Base-by-base conservation (phyloP, 2,329 filamentous ascomycete genomes). In the Nothopassalora personata region DNA sequence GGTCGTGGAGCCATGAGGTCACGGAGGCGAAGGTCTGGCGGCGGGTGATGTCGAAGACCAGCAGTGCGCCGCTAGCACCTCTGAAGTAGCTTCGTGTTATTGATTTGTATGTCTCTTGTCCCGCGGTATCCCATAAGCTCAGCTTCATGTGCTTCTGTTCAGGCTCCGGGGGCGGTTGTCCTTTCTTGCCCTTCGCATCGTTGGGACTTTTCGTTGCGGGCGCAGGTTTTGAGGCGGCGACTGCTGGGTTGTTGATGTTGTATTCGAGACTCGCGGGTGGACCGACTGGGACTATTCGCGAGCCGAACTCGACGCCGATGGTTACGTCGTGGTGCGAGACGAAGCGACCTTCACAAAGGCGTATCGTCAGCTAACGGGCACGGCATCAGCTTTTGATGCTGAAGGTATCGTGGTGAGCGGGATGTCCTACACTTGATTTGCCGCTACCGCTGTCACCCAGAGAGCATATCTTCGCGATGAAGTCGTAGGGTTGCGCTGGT, bases 381-480 rank as follows among this genome's bases (percentile, higher is more conserved):
- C n/a, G 27, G 59, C 51, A 67, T 68, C 62, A 68, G 67, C 66
- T 51, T 9, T 50, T 39, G 60, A 59, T 66, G 67, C 64, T 67
- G 64, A 64, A 53, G 56, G 27, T 58, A 53, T 30, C 10, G 15
- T 45, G 33, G 2, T 50, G 30, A 47, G 47, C 15, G 28, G 27
- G 18, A 73, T 43, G 8, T 43, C 79, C 65, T 76, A 85, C 83
- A 73, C 82, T 85, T 58, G 91, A 96, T 81, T 99, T 99, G 71
- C 94, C 94, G 73, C 91, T 96, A 73, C 92, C 94, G 49, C 89
- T 94, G 79, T 97, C 94, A 75, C 94, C 94, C 71, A 99, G 91
- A 79, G 91, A 96, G 72, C 97, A 93, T 70, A 99, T 90, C 78
- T 99, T 99, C 75, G 93, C 92, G 73, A 97, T 99, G 80, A 95